Base-by-base conservation (phyloP, 2,329 filamentous ascomycete species). In the Bisporella sp. region DNA sequence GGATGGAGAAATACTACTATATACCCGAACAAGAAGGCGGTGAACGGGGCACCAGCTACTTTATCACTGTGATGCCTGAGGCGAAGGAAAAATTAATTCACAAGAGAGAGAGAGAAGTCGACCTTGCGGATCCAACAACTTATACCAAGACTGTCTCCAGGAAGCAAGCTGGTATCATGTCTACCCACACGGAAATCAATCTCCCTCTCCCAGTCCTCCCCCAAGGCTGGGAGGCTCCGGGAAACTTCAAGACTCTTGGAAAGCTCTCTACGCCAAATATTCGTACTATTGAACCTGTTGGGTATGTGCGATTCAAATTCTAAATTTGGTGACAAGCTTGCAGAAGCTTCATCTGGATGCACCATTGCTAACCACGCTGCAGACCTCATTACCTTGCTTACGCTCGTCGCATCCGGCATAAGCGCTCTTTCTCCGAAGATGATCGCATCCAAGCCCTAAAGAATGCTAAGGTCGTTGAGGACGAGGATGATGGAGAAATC, bases 371-470 rank as follows among this genome's bases (percentile, higher is more conserved):
- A 37, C n/a, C 35, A n/a, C n/a, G 8, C n/a, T n/a, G 4, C 35
- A 37, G 93, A 61, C 92, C 93, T 71, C 89, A 96, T 76, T 99
- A 96, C 78, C 84, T 99, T 59, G 93, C 93, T 61, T 91, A 97
- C 71, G 93, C 93, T 64, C 91, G 93, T 67, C 87, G 93, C 72
- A 89, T 90, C 72, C 87, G 91, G 58, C 91, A 97, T 74, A 89
- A 95, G 77, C 90, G 93, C 66, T 99, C 93, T 47, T 99, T 99
- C 74, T 95, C 89, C 65, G 92, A 99, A 74, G 93, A 99, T 72
- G 93, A 99, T 70, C 87, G 91, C 59, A 95, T 99, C 67, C 89
- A 96, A 75, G 93, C 93, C 45, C 87, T 95, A 71, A 84, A 95
- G 71, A 90, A 85, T 61, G 90, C 91, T 66, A 96, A 95, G 82